Percentiles rank a stretch among this genome's conserved stretches.
These are phyloP conservation scores for Solanum rostratum DNA, from an alignment of 257 asterid genomes.

Conservation along the genomic window DNA sequence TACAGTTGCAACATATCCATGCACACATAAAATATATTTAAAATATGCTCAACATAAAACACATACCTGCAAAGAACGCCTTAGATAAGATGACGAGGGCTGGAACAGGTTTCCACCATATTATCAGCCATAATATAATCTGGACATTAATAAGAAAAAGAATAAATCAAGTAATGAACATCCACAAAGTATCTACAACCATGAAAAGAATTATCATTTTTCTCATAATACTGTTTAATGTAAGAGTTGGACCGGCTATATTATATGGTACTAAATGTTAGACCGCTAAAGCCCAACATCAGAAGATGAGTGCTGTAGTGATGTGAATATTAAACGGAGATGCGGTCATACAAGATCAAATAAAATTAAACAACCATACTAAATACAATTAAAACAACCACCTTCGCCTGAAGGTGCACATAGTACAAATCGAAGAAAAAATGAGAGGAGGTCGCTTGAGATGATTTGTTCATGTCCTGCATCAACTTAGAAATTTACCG, in stretches of 20 bases:
- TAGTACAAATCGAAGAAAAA: neutral
- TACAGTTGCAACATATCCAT: neutral
- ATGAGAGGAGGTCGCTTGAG: neutral
- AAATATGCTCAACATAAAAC: neutral
- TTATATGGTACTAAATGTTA: neutral
- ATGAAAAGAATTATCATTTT: neutral
- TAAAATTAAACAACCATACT: neutral
- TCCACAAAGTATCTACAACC: neutral
- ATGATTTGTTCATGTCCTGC: neutral
- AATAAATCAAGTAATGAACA: neutral
- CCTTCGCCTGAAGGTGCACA: neutral
- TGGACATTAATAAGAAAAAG: constrained; percentile 17
- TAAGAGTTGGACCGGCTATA: neutral
- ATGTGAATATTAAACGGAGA: neutral
- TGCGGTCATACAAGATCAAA: neutral
- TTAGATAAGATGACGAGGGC: constrained; percentile 56
- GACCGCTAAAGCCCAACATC: neutral
- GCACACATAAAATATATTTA: neutral
- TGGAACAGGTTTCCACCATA: constrained; percentile 84
- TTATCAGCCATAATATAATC: constrained; percentile 67
- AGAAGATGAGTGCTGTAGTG: neutral
- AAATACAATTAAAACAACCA: neutral
- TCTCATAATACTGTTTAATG: neutral
- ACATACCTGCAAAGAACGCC: constrained; percentile 91
- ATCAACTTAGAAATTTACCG: neutral